These are phyloP conservation scores for Cucurbitaria berberidis DNA, from an alignment of 2,329 filamentous ascomycete genomes.

Conservation along the genomic window DNA sequence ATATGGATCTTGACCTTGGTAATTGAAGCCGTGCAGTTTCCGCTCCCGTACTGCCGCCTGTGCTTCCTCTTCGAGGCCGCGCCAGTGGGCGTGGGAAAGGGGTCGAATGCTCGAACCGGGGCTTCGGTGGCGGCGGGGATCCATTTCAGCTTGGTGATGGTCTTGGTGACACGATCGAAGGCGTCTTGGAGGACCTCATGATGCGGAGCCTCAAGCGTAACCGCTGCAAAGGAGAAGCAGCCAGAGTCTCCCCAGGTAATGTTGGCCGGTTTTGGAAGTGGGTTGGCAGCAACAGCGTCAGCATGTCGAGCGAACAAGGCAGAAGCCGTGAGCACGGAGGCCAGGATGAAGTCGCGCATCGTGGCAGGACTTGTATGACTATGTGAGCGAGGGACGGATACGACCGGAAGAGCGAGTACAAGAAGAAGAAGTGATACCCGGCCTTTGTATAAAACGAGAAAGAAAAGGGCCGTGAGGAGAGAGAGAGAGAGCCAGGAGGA, in stretches of 20 bases:
- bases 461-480: slow-evolving; percentile 8
- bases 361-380: background rate
- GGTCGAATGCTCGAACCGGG: slow-evolving; percentile 57
- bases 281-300: slow-evolving; percentile 59
- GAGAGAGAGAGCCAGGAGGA: slow-evolving; percentile 22
- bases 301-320: slow-evolving; percentile 47
- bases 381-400: background rate
- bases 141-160: slow-evolving; percentile 61
- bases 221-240: slow-evolving; percentile 51
- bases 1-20: slow-evolving; percentile 56
- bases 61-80: slow-evolving; percentile 22
- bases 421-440: background rate
- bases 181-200: slow-evolving; percentile 51
- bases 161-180: slow-evolving; percentile 58
- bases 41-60: slow-evolving; percentile 28
- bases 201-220: slow-evolving; percentile 49
- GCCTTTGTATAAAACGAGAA: slow-evolving; percentile 6
- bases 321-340: slow-evolving; percentile 39
- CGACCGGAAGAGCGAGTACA: slow-evolving; percentile 11
- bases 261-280: slow-evolving; percentile 60
- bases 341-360: slow-evolving; percentile 42
- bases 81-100: slow-evolving; percentile 56
- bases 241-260: slow-evolving; percentile 62
- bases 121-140: slow-evolving; percentile 60
- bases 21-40: slow-evolving; percentile 45